Base-by-base conservation (phyloP, 495 filamentous ascomycete species). In the Bacidia gigantensis region DNA sequence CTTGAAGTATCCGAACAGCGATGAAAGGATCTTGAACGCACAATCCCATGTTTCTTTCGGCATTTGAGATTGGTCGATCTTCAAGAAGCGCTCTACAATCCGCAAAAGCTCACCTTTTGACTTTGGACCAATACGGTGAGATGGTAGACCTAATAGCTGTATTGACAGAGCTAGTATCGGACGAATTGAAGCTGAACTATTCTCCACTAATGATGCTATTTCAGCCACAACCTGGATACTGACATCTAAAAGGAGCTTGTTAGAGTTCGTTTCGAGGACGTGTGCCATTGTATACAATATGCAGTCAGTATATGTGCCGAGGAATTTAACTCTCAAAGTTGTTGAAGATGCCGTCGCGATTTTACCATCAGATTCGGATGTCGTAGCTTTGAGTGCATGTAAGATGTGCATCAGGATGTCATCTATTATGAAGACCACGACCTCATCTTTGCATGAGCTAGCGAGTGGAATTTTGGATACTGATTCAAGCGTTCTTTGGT, bases 1-100 rank as follows among this genome's bases (percentile, higher is more conserved):
- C 57, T 79, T 83, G 72, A 95, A 93, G 64, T 82, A 93, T 39
- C 84, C 83, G 52, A 93, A 96, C 43, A 94, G 70, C 0, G 86
- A 81, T 11, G 80, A 78, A 2, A 87, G 65, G 0, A 81, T 86
- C 38, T 66, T 65, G 61, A 80, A 86, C 1, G 82, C 72, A 17
- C 66, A 65, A 44, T 70, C 62, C 68, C 78, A 72, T 59, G 92
- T 46, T 56, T 69, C 73, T 5, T 67, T 62, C 29, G 81, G 69
- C 50, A 79, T 70, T 41, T 78, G 66, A 25, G 75, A 65, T 44
- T 77, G 63, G 51, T 73, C 78, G 1, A 85, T 62, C 12, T 79
- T 80, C 29, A 89, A 69, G 61, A 94, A 87, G 58, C 84, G 79
- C 57, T 88, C 74, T 17, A 94, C 60, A 41, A 83, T 83, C 26